Conservation (phyloP, 352 stramenopile genomes). For the Stephanocyclus meneghinianus region DNA sequence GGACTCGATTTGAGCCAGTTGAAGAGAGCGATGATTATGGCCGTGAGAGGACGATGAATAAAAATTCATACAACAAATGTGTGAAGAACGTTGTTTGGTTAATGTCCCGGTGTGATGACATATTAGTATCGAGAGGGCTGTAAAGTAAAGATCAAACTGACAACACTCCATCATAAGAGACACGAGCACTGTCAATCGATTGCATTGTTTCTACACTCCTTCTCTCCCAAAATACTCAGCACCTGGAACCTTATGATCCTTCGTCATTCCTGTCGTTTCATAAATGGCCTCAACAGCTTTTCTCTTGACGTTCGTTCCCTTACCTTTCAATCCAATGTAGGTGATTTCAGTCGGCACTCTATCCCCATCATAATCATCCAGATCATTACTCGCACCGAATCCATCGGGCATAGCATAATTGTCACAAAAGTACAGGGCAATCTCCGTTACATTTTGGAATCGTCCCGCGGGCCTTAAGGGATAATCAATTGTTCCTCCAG, state of each 20-base stretch:
- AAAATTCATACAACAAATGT: constrained; percentile 76
- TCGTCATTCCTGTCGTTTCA: constrained; percentile 70
- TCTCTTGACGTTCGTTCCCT: constrained; percentile 67
- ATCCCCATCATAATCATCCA: constrained; percentile 45
- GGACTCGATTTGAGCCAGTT: constrained; percentile 58
- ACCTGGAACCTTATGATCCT: constrained; percentile 72
- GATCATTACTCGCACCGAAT: constrained; percentile 28
- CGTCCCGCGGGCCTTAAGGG: constrained; percentile 65
- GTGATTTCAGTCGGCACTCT: constrained; percentile 66
- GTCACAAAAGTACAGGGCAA: constrained; percentile 72
- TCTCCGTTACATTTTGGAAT: constrained; percentile 74
- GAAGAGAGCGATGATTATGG: constrained; percentile 25
- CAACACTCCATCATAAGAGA: not conserved
- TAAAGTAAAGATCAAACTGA: not conserved
- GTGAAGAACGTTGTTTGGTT: constrained; percentile 62
- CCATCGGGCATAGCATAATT: constrained; percentile 63
- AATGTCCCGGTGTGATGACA: constrained; percentile 51
- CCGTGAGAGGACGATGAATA: constrained; percentile 48
- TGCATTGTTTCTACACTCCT: constrained; percentile 18
- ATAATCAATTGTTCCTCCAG: constrained; percentile 73
- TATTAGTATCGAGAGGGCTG: constrained; percentile 39
- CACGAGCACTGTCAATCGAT: no score
- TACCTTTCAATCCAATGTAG: constrained; percentile 79
- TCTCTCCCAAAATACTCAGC: constrained; percentile 49
- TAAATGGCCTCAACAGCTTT: constrained; percentile 73